Conservation (phyloP, 2,329 filamentous ascomycete genomes). For the Teratosphaeria zuluensis region DNA sequence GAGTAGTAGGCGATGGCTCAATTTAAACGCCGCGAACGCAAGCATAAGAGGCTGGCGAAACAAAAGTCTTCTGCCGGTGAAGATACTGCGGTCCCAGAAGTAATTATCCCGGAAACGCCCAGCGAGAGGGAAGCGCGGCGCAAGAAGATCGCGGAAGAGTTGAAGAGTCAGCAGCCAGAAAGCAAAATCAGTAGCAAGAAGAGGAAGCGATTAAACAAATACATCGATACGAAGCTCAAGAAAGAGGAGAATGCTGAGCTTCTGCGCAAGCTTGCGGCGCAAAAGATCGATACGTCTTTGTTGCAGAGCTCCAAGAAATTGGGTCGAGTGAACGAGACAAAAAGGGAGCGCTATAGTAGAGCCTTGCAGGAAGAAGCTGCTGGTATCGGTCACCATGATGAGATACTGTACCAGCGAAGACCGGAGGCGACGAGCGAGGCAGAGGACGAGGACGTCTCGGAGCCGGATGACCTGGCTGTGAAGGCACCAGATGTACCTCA, state of each 20-base stretch:
- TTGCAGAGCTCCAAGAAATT: constrained; percentile 70
- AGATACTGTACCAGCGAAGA: constrained; percentile 43
- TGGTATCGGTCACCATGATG: constrained; percentile 47
- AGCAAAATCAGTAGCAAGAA: constrained; percentile 54
- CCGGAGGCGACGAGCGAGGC: constrained; percentile 7
- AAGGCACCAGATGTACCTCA: neutral
- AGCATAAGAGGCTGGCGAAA: constrained; percentile 56
- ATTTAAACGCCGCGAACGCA: constrained; percentile 48
- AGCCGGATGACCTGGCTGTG: neutral
- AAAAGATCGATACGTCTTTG: constrained; percentile 71
- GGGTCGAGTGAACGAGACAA: constrained; percentile 62
- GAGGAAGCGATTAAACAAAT: constrained; percentile 58
- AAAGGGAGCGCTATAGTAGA: constrained; percentile 55
- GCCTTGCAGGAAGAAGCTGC: constrained; percentile 52
- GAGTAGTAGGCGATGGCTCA: constrained; percentile 1
- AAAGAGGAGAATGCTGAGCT: constrained; percentile 86
- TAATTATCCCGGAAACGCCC: constrained; percentile 40
- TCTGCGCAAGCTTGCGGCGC: constrained; percentile 69
- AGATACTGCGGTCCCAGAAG: constrained; percentile 46
- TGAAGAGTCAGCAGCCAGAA: constrained; percentile 44
- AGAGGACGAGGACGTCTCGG: constrained; percentile 1
- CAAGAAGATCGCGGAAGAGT: constrained; percentile 42
- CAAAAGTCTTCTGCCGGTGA: constrained; percentile 35
- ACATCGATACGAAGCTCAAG: constrained; percentile 79
- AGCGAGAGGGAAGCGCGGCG: constrained; percentile 45